Conservation (phyloP, 805 yeast genomes). For the Monosporozyma unispora region DNA sequence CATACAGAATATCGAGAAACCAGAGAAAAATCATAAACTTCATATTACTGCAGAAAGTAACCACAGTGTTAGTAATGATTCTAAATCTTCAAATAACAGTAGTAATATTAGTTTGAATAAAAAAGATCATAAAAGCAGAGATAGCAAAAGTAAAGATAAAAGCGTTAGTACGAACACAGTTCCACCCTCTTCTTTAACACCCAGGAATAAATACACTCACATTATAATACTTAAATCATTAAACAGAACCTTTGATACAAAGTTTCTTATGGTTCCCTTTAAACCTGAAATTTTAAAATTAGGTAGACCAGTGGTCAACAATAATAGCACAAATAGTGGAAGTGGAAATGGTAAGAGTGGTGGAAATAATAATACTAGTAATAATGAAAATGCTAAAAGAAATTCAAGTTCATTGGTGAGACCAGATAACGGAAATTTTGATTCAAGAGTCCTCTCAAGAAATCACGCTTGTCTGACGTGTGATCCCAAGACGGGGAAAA, state of each 20-base stretch:
- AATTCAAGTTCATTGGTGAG: constrained; percentile 34
- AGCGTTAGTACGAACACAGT: neutral
- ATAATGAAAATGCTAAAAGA: constrained; percentile 21
- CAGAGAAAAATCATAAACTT: neutral
- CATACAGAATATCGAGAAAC: neutral
- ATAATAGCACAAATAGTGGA: constrained; percentile 5
- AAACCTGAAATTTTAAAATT: constrained; percentile 75
- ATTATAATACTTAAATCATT: constrained; percentile 66
- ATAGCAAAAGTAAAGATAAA: neutral
- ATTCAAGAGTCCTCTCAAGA: constrained; percentile 83
- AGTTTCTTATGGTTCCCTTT: constrained; percentile 69
- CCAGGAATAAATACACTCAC: constrained; percentile 35
- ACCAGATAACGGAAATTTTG: constrained; percentile 83
- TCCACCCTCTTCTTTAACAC: constrained; percentile 6
- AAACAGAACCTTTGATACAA: constrained; percentile 74
- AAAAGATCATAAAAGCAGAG: neutral
- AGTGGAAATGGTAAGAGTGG: constrained; percentile 8
- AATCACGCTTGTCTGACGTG: constrained; percentile 89
- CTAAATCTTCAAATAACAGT: neutral
- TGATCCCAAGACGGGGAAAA: constrained; percentile 50
- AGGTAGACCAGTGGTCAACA: constrained; percentile 70
- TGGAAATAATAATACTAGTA: constrained; percentile 4
- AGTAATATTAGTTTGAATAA: neutral
- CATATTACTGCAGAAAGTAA: neutral
- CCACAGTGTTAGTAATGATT: neutral